Conservation (phyloP, 2,329 filamentous ascomycete species). For the Cercospora nicotianae region DNA sequence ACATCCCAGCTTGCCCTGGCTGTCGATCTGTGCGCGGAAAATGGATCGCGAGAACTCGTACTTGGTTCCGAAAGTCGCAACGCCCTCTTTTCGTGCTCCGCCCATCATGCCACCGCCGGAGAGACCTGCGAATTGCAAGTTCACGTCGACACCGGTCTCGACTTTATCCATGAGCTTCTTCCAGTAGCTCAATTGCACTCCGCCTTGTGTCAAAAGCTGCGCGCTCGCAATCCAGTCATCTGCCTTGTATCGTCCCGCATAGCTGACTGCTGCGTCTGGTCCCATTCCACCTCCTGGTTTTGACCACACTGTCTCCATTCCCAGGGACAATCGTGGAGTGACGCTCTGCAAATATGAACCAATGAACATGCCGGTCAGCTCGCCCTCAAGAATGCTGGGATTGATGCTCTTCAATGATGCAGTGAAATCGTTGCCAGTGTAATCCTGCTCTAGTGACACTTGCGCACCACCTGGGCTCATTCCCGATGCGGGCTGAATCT, state of each 20-base stretch:
- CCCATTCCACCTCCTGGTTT: conserved; percentile 78
- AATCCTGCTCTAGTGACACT: conserved; percentile 93
- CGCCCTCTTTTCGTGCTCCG: conserved; percentile 77
- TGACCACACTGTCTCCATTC: conserved; percentile 92
- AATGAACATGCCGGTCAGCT: conserved; percentile 91
- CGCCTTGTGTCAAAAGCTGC: conserved; percentile 85
- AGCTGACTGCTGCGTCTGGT: conserved; percentile 88
- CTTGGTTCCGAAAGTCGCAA: conserved; percentile 90
- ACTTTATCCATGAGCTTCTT: conserved; percentile 88
- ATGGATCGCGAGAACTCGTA: conserved; percentile 97
- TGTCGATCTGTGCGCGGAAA: conserved; percentile 94
- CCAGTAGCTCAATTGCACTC: conserved; percentile 92
- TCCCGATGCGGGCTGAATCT: conserved; percentile 64
- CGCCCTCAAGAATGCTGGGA: conserved; percentile 89
- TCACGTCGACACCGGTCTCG: conserved; percentile 93
- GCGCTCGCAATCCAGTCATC: conserved; percentile 90
- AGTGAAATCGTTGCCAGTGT: conserved; percentile 88
- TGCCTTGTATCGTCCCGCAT: conserved; percentile 87
- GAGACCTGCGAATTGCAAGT: conserved; percentile 72
- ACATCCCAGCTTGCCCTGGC: conserved; percentile 88
- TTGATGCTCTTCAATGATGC: conserved; percentile 92
- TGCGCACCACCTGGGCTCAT: conserved; percentile 73
- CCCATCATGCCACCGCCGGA: conserved; percentile 66
- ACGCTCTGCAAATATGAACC: conserved; percentile 93
- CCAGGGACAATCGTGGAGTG: conserved; percentile 81